A percentile compares a stretch with the other conserved stretches of the same genome.
These are phyloP conservation scores for Breviolum minutum DNA, from an alignment of 73 alveolate genomes.

Conservation along the genomic window DNA sequence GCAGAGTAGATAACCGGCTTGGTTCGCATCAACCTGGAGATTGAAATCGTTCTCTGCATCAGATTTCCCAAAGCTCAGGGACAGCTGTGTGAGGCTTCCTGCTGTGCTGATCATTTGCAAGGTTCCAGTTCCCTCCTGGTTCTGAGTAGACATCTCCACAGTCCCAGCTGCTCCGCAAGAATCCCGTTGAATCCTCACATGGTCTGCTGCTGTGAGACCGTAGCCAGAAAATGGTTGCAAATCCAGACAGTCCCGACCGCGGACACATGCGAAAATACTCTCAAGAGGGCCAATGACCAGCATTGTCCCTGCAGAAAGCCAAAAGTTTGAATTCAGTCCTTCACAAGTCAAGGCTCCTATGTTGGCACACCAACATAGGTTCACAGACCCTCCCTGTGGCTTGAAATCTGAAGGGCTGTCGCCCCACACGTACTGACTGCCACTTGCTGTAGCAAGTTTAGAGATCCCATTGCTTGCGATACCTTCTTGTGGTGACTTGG, in stretches of 20 bases:
- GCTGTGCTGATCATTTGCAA: not conserved
- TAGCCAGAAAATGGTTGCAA: conserved; percentile 61
- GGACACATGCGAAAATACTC: conserved; percentile 2
- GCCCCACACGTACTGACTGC: conserved; percentile 69
- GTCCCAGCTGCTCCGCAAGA: conserved; percentile 47
- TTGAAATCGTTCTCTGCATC: conserved; percentile 5
- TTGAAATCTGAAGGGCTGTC: conserved; percentile 6
- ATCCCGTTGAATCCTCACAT: conserved; percentile 43
- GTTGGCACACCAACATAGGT: conserved; percentile 71
- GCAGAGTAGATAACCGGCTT: conserved; percentile 52
- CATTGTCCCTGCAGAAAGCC: conserved; percentile 17
- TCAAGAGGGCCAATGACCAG: conserved; percentile 37
- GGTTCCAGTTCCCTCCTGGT: conserved; percentile 35
- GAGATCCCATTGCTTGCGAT: conserved; percentile 52
- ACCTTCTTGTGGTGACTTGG: conserved; percentile 22
- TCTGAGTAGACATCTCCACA: not conserved
- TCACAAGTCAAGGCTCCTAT: conserved; percentile 6
- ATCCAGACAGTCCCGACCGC: conserved; percentile 73
- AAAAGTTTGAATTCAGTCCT: not conserved
- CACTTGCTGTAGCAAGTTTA: conserved; percentile 14
- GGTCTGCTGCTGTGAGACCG: conserved; percentile 17
- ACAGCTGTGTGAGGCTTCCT: not conserved
- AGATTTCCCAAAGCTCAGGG: conserved; percentile 21
- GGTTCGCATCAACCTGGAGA: conserved; percentile 37
- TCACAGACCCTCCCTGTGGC: conserved; percentile 41